Percentiles rank a stretch among this genome's conserved stretches.
Evolutionary conservation across 352 stramenopile genomes (phyloP).

Genomic region (Peronospora destructor): DNA sequence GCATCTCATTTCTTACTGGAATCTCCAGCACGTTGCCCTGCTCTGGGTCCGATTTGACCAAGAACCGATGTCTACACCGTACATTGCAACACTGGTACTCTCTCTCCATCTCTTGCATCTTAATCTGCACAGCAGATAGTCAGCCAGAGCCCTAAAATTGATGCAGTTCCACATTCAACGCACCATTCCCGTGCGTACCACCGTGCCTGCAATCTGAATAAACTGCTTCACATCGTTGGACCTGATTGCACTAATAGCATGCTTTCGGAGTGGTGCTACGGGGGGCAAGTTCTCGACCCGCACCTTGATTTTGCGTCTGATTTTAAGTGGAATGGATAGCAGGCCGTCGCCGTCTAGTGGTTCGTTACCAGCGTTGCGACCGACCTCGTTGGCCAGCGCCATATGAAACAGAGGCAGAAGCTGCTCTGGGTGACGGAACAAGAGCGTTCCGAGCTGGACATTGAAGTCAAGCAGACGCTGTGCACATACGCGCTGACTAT

Average conservation of each 20-base stretch:
- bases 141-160: neutral
- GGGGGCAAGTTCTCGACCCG: slow-evolving; percentile 90
- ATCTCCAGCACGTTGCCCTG: slow-evolving; percentile 86
- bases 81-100: slow-evolving; percentile 83
- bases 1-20: slow-evolving; percentile 37
- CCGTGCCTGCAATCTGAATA: slow-evolving; percentile 79
- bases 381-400: slow-evolving; percentile 53
- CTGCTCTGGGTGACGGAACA: slow-evolving; percentile 85
- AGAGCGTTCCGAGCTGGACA: slow-evolving; percentile 69
- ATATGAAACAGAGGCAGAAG: slow-evolving; percentile 86
- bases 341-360: slow-evolving; percentile 14
- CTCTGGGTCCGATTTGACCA: slow-evolving; percentile 87
- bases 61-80: slow-evolving; percentile 71
- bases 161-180: neutral
- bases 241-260: slow-evolving; percentile 83
- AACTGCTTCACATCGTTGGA: slow-evolving; percentile 87
- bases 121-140: slow-evolving; percentile 35
- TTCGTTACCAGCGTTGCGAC: slow-evolving; percentile 11
- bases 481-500: slow-evolving; percentile 50
- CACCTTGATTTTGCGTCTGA: slow-evolving; percentile 60
- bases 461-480: slow-evolving; percentile 81
- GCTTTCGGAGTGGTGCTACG: slow-evolving; percentile 72
- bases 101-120: slow-evolving; percentile 90
- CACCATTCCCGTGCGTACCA: slow-evolving; percentile 88
- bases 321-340: slow-evolving; percentile 29